Evolutionary conservation across 768 basidiomycete genomes (phyloP).

Genomic region (Phaffia tasmanica): DNA sequence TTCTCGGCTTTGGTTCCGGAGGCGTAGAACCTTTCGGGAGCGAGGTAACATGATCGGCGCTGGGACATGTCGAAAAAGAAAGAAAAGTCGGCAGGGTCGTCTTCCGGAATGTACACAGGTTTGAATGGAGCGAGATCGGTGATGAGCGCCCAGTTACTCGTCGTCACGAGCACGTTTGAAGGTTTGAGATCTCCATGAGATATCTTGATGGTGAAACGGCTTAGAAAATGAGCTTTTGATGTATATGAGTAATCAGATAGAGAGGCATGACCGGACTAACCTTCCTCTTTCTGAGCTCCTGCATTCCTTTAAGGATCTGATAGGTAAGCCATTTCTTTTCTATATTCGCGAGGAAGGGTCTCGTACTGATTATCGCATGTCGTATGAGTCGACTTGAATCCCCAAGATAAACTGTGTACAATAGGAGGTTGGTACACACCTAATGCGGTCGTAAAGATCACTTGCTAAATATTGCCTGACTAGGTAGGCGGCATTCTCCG

Average conservation of each 20-base stretch:
- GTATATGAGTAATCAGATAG: neutral
- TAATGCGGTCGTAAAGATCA: constrained; percentile 92
- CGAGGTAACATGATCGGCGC: constrained; percentile 40
- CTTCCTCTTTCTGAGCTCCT: constrained; percentile 65
- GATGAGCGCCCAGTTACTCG: constrained; percentile 89
- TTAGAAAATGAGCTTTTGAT: too few relatives aligned
- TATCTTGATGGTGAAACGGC: constrained; percentile 41
- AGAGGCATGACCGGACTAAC: constrained; percentile 32
- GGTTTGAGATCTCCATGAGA: constrained; percentile 97
- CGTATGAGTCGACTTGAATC: too few relatives aligned
- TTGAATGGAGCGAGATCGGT: constrained; percentile 95
- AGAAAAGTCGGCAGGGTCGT: constrained; percentile 94
- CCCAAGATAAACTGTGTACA: neutral
- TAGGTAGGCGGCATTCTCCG: constrained; percentile 89
- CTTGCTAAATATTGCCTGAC: constrained; percentile 90
- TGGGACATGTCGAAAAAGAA: constrained; percentile 81
- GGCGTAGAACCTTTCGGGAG: constrained; percentile 44
- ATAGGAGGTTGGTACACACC: constrained; percentile 45
- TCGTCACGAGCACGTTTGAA: constrained; percentile 89
- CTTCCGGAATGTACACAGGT: constrained; percentile 84
- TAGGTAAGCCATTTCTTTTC: constrained; percentile 99
- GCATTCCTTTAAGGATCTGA: constrained; percentile 73
- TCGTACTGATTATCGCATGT: constrained; percentile 51
- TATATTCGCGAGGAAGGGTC: constrained; percentile 77
- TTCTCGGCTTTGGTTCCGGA: constrained; percentile 46